A percentile compares a stretch with the other conserved stretches of the same genome.
phyloP scores from a whole-genome alignment of 2,329 filamentous ascomycete species.

The Pseudodiploospora longispora region DNA sequence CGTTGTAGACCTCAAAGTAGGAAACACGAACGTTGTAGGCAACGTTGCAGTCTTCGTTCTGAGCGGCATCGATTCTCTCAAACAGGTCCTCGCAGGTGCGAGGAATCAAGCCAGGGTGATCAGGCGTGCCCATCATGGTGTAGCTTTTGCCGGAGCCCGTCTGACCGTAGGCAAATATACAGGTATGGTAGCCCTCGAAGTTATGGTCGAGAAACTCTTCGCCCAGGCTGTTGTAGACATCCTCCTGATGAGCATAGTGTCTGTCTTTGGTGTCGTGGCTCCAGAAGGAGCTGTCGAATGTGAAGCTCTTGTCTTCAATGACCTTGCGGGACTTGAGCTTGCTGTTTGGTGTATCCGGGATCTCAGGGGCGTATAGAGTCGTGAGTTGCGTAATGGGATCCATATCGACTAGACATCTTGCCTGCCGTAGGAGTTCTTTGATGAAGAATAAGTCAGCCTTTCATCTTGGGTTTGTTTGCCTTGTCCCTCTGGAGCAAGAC shows the following conservation, averaged over 20 bases:
- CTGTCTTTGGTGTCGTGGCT: slow-evolving; percentile 72
- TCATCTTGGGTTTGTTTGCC: slow-evolving; percentile 5
- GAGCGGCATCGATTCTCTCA: slow-evolving; percentile 72
- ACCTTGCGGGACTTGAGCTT: slow-evolving; percentile 60
- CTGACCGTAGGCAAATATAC: slow-evolving; percentile 97
- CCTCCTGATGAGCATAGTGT: slow-evolving; percentile 86
- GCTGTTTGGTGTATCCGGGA: slow-evolving; percentile 32
- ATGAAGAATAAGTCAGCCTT: not conserved
- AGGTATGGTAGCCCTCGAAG: slow-evolving; percentile 98
- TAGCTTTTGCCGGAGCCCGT: slow-evolving; percentile 97
- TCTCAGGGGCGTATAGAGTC: slow-evolving; percentile 63
- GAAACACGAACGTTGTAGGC: slow-evolving; percentile 96
- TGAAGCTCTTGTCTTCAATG: slow-evolving; percentile 82
- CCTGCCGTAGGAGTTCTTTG: slow-evolving; percentile 70
- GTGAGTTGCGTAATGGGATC: slow-evolving; percentile 80
- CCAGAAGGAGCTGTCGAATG: slow-evolving; percentile 98
- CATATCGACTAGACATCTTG: slow-evolving; percentile 86
- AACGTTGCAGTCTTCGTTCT: slow-evolving; percentile 77
- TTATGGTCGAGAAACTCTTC: slow-evolving; percentile 99
- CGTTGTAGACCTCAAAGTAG: slow-evolving; percentile 99
- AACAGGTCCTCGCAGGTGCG: slow-evolving; percentile 95
- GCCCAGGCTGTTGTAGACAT: slow-evolving; percentile 88
- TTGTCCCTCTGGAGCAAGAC: slow-evolving; percentile 5
- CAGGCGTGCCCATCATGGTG: slow-evolving; percentile 88
- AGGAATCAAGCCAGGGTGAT: slow-evolving; percentile 85